Evolutionary conservation across 2,329 filamentous ascomycete species (phyloP).

Genomic region (Shiraia sp.): DNA sequence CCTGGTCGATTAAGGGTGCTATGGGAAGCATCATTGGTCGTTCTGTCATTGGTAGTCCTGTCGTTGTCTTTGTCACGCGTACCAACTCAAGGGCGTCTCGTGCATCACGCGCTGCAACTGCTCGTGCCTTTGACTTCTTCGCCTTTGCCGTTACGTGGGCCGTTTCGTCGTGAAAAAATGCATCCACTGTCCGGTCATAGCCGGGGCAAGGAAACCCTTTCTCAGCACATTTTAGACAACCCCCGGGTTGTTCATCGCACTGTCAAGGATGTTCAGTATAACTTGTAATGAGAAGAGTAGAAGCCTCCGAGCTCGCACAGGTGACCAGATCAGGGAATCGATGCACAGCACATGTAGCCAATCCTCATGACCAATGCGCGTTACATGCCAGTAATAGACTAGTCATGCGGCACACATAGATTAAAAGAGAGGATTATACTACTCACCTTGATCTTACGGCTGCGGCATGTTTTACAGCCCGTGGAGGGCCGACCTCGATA

Average conservation of each 20-base stretch:
- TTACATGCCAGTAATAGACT: neutral
- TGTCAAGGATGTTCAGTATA: constrained; percentile 9
- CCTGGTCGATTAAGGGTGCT: constrained; percentile 32
- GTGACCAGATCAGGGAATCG: constrained; percentile 5
- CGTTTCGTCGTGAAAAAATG: constrained; percentile 38
- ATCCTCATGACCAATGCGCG: neutral
- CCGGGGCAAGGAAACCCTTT: constrained; percentile 32
- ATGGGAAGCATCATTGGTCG: constrained; percentile 18
- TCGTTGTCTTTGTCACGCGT: constrained; percentile 4
- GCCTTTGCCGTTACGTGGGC: constrained; percentile 30
- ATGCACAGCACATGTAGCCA: neutral
- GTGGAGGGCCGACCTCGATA: constrained; percentile 40
- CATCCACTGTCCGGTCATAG: constrained; percentile 34
- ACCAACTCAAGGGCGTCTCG: constrained; percentile 6
- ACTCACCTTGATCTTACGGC: constrained; percentile 47
- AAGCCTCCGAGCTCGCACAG: constrained; percentile 8
- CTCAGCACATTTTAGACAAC: constrained; percentile 33
- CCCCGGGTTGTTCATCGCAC: constrained; percentile 36
- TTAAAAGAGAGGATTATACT: neutral
- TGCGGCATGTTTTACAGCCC: constrained; percentile 43
- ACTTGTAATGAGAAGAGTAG: constrained; percentile 1
- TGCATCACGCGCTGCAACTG: constrained; percentile 30
- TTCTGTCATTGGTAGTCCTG: too few species aligned
- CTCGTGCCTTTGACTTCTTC: constrained; percentile 35
- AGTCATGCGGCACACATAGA: neutral